Percentiles rank a stretch among this genome's conserved stretches.
Conservation (phyloP, 805 yeast species). For the Helenozyma rhizophorensis region DNA sequence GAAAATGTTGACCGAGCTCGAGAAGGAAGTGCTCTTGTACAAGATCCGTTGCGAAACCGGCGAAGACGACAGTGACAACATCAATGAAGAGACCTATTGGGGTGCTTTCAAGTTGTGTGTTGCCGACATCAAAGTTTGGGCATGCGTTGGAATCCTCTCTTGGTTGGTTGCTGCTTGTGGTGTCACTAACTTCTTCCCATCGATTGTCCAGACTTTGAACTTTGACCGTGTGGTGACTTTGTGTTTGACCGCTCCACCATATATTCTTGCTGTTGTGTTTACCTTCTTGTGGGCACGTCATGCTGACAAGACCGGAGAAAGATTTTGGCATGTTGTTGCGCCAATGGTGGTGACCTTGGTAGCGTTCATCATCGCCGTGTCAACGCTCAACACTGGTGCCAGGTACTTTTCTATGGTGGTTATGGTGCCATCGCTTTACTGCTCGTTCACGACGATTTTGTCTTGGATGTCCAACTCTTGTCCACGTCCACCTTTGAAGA, state of each 20-base stretch:
- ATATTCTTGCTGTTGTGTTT: constrained; percentile 45
- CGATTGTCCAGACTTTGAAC: constrained; percentile 53
- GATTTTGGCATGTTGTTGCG: constrained; percentile 45
- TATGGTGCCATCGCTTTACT: constrained; percentile 53
- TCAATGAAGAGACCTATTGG: constrained; percentile 31
- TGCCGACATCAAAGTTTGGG: constrained; percentile 44
- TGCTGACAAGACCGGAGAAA: constrained; percentile 53
- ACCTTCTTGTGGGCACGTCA: constrained; percentile 53
- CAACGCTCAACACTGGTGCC: constrained; percentile 52
- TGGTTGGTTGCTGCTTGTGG: constrained; percentile 56
- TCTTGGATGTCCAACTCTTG: constrained; percentile 55
- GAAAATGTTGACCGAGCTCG: constrained; percentile 41
- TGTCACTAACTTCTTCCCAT: constrained; percentile 58
- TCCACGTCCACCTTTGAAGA: constrained; percentile 55
- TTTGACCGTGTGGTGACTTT: constrained; percentile 47
- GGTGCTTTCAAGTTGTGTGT: constrained; percentile 34
- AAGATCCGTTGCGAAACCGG: constrained; percentile 39
- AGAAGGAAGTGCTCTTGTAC: constrained; percentile 40
- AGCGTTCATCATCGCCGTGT: constrained; percentile 46
- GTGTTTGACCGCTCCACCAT: constrained; percentile 58
- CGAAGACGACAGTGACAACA: constrained; percentile 33
- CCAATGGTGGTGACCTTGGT: constrained; percentile 41
- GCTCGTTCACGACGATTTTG: constrained; percentile 48
- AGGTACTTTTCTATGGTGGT: constrained; percentile 57
- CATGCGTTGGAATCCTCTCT: constrained; percentile 39